Percentiles rank a stretch among this genome's conserved stretches.
These are phyloP conservation scores for Heterobasidion occidentale DNA, from an alignment of 1,284 basidiomycete species.

Conservation along the genomic window DNA sequence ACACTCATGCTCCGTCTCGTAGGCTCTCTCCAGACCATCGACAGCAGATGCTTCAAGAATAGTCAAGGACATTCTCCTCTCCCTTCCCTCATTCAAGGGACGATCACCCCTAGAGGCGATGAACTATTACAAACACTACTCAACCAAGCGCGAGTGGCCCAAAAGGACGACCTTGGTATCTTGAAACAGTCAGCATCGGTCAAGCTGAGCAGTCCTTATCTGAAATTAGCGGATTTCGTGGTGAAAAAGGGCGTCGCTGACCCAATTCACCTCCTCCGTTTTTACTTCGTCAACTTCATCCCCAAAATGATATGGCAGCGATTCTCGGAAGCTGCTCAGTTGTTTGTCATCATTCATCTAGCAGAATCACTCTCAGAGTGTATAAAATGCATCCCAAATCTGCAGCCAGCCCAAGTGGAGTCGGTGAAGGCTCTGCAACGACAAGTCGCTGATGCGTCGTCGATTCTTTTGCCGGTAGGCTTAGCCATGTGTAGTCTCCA, in stretches of 20 bases:
- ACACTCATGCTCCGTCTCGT: conserved; percentile 4
- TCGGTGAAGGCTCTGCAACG: conserved; percentile 8
- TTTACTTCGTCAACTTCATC: conserved; percentile 37
- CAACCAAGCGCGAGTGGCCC: conserved; percentile 26
- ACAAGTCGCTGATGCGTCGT: conserved; percentile 10
- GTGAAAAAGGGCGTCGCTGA: conserved; percentile 34
- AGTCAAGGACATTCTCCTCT: conserved; percentile 44
- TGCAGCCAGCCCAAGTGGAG: background rate
- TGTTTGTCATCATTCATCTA: conserved; percentile 34
- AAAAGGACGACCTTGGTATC: conserved; percentile 28
- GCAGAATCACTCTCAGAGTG: conserved; percentile 27
- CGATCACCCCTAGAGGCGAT: conserved; percentile 26
- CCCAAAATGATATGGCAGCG: conserved; percentile 40
- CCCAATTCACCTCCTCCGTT: conserved; percentile 39
- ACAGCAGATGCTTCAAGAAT: conserved; percentile 36
- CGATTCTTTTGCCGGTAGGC: conserved; percentile 5
- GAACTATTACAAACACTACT: conserved; percentile 38
- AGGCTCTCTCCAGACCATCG: conserved; percentile 44
- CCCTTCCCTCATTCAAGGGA: conserved; percentile 36
- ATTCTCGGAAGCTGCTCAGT: conserved; percentile 33
- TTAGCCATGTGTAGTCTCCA: background rate
- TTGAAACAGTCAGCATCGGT: conserved; percentile 17
- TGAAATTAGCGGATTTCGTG: conserved; percentile 40
- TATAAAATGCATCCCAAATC: conserved; percentile 13
- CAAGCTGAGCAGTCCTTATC: conserved; percentile 30